Evolutionary conservation across 805 yeast species (phyloP).

Genomic region (Wickerhamiella kazuoi): DNA sequence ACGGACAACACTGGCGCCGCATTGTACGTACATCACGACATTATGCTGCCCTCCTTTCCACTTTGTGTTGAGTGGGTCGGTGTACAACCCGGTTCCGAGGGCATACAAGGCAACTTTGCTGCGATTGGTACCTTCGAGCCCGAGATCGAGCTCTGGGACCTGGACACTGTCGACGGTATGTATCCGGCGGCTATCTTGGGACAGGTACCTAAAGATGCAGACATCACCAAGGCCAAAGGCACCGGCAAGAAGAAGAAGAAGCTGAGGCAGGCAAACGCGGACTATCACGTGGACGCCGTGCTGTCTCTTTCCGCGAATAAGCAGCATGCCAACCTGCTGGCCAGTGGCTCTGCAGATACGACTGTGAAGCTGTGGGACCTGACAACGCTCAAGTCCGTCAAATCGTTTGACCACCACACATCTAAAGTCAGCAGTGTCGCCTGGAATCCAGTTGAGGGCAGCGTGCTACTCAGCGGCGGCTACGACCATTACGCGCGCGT

Average conservation of each 20-base stretch:
- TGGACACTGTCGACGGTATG: constrained; percentile 81
- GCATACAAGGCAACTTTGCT: constrained; percentile 65
- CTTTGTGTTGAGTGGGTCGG: constrained; percentile 92
- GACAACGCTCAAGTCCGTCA: constrained; percentile 48
- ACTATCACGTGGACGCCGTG: constrained; percentile 89
- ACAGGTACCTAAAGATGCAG: constrained; percentile 36
- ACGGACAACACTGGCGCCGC: constrained; percentile 46
- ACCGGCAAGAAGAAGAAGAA: constrained; percentile 31
- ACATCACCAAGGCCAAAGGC: constrained; percentile 9
- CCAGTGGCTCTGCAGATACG: constrained; percentile 87
- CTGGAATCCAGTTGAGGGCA: constrained; percentile 48
- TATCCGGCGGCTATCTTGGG: constrained; percentile 91
- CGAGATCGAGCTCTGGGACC: constrained; percentile 90
- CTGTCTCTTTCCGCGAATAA: constrained; percentile 71
- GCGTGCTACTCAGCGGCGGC: constrained; percentile 71
- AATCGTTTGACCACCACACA: constrained; percentile 62
- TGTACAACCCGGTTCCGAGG: constrained; percentile 36
- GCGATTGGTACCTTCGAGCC: constrained; percentile 97
- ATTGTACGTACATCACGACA: constrained; percentile 85
- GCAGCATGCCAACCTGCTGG: constrained; percentile 65
- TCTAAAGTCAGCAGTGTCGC: constrained; percentile 71
- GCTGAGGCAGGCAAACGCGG: constrained; percentile 36
- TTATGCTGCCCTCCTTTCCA: constrained; percentile 95
- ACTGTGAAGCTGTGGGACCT: constrained; percentile 95
- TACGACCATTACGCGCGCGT: constrained; percentile 62